Base-by-base conservation (phyloP, 495 filamentous ascomycete genomes). In the Ramalina intermedia region DNA sequence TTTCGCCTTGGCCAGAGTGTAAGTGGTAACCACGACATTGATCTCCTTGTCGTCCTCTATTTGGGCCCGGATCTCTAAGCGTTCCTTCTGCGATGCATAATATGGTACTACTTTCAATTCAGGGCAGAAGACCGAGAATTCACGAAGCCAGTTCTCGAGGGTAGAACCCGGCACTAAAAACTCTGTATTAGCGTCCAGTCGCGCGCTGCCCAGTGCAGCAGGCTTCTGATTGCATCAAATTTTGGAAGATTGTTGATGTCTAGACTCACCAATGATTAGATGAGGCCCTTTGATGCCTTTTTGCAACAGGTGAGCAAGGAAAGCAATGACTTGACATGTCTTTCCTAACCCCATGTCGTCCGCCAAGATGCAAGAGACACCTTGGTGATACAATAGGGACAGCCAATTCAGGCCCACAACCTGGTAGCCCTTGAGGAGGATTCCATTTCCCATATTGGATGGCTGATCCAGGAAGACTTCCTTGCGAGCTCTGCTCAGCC, bases 331-430 rank as follows among this genome's bases (percentile, higher is more conserved):
- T 58, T 96, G 89, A 55, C 87, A 94, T 0, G 91, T 98, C 69
- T 98, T 98, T 11, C 91, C 91, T 8, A 96, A 73, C 39, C 91
- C 91, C 91, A 98, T 98, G 55, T 98, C 91, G 61, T 98, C 91
- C 0, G 91, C 93, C 14, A 98, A 69, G 52, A 98, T 96, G 41
- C 88, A 84, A 48, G 84, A 87, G 48, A 90, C 67, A 20, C 79
- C 71, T 37, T 85, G 79, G 41, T 82, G 66, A 55, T 84, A 94
- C 29, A 96, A 69, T 20, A 96, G 63, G 41, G 75, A 73, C 42
- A 96, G 69, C 93, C 93, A 98, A 57, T 96, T 98, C 27, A 98
- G 73, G 18, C 91, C 91, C 23, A 94, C 86, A 38, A 96, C 61
- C 61, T 98, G 91, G 55, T 96, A 96, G 40, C 90, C 79, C 60